Conservation (phyloP, 2,329 filamentous ascomycete genomes). For the Trichoderma koningiopsis region DNA sequence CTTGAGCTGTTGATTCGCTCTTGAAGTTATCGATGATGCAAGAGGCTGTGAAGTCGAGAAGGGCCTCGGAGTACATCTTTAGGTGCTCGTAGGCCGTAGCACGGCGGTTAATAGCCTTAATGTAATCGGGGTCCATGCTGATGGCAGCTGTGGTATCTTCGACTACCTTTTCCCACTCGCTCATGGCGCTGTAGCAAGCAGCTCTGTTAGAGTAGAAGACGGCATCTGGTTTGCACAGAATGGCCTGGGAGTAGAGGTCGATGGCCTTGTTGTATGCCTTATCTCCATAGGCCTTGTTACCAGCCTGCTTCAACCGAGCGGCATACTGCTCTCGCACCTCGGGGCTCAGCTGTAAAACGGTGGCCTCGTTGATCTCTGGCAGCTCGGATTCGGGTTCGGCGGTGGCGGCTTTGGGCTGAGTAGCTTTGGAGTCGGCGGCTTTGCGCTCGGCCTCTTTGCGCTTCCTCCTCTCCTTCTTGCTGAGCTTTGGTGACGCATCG, state of each 20-base stretch:
- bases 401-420: slow-evolving; percentile 52
- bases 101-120: slow-evolving; percentile 95
- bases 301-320: slow-evolving; percentile 87
- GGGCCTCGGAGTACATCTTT: slow-evolving; percentile 86
- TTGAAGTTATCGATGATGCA: slow-evolving; percentile 99
- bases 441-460: slow-evolving; percentile 76
- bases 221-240: slow-evolving; percentile 94
- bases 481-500: slow-evolving; percentile 66
- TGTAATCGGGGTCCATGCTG: slow-evolving; percentile 89
- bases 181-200: slow-evolving; percentile 92
- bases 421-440: slow-evolving; percentile 46
- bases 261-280: slow-evolving; percentile 96
- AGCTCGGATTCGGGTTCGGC: slow-evolving; percentile 67
- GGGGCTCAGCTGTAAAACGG: slow-evolving; percentile 52
- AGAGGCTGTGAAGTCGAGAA: slow-evolving; percentile 96
- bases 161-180: slow-evolving; percentile 92
- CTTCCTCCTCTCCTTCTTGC: slow-evolving; percentile 88
- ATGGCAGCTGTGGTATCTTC: slow-evolving; percentile 96
- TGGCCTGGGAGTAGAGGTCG: slow-evolving; percentile 91
- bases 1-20: slow-evolving; percentile 83
- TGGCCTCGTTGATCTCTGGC: slow-evolving; percentile 65
- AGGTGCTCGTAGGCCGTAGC: slow-evolving; percentile 97
- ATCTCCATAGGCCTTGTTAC: slow-evolving; percentile 92
- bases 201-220: slow-evolving; percentile 99
- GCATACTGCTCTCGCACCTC: slow-evolving; percentile 85